Evolutionary conservation across 371 early-diverging fungal genomes (phyloP).

Genomic region (Dichotomocladium elegans): DNA sequence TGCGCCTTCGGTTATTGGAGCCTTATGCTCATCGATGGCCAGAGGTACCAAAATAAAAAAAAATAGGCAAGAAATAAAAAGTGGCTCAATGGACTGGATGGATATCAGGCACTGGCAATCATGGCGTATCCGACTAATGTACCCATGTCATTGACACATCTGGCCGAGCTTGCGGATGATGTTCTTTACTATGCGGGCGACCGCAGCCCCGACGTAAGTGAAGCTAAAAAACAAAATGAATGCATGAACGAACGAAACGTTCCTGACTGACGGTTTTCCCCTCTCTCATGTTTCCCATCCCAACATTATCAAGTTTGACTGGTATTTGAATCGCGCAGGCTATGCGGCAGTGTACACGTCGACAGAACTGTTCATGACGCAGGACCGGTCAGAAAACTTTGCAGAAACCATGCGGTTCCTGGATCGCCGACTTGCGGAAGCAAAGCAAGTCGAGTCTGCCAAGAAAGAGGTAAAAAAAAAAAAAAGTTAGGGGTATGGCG

Average conservation of each 20-base stretch:
- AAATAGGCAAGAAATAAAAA: not conserved
- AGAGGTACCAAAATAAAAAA: conserved; percentile 42
- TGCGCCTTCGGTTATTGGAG: conserved; percentile 68
- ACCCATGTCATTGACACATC: conserved; percentile 60
- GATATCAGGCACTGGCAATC: conserved; percentile 68
- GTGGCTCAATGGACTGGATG: not conserved
- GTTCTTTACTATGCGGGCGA: conserved; percentile 90
- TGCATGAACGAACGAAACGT: too few species aligned
- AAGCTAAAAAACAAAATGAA: too few species aligned
- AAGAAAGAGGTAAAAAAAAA: conserved; percentile 37
- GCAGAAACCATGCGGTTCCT: conserved; percentile 74
- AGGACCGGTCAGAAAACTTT: conserved; percentile 72
- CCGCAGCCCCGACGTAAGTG: conserved; percentile 71
- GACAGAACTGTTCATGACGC: conserved; percentile 87
- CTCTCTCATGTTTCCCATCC: too few species aligned
- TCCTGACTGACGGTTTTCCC: too few species aligned
- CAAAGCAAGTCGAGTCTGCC: conserved; percentile 57
- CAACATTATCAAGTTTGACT: conserved; percentile 62
- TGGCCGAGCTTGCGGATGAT: conserved; percentile 76
- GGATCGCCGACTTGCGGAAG: conserved; percentile 71
- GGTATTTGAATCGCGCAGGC: conserved; percentile 81
- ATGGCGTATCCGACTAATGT: conserved; percentile 77
- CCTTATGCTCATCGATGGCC: conserved; percentile 81
- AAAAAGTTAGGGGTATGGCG: too few species aligned
- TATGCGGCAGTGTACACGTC: conserved; percentile 81